Base-by-base conservation (phyloP, 78 protist species). In the Andalucia godoyi region DNA sequence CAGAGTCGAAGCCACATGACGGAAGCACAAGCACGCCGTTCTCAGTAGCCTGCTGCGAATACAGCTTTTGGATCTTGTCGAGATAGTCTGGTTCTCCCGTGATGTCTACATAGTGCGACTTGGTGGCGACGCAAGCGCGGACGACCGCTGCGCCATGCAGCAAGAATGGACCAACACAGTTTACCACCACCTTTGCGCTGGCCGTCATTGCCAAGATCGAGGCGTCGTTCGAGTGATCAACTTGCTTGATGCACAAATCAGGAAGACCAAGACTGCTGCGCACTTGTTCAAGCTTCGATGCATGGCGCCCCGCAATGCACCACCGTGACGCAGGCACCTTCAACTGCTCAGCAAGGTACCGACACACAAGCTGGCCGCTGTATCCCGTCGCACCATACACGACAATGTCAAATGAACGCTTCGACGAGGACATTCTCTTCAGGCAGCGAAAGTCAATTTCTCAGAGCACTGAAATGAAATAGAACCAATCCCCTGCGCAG, bases 51-150 rank as follows among this genome's bases (percentile, higher is more conserved):
- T 1, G 32, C 27, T 33, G 21, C 51, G 45, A 18, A 57, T 65
- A 18, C 47, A 15, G 17, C n/a, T 49, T 47, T 38, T 33, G n/a
- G 29, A 65, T 10, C 43, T 3, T 9, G 25, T 34, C 15, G 39
- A 65, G 23, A 27, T 9, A 65, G 27, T 6, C 51, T n/a, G 25
- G 2, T 71, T 76, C 82, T 12, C 82, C 82, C 33, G 55, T 68
- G 71, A 76, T 70, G 72, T 76, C 82, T 57, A 60, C 70, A 47
- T 76, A 76, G 50, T 52, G 27, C 6, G 66, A 43, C n/a, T 46
- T 45, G 23, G 2, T 0, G 30, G 17, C 23, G 10, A 57, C 54
- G 45, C 82, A 76, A 2, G 77, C 59, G 23, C 53, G 57, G 15
- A 76, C 66, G 23, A 76, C 57, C 13, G 57, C 59, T 23, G 27